Percentiles rank a stretch among this genome's conserved stretches.
Evolutionary conservation across 2,329 filamentous ascomycete genomes (phyloP).

Genomic region (Myriosclerotinia curreyana): DNA sequence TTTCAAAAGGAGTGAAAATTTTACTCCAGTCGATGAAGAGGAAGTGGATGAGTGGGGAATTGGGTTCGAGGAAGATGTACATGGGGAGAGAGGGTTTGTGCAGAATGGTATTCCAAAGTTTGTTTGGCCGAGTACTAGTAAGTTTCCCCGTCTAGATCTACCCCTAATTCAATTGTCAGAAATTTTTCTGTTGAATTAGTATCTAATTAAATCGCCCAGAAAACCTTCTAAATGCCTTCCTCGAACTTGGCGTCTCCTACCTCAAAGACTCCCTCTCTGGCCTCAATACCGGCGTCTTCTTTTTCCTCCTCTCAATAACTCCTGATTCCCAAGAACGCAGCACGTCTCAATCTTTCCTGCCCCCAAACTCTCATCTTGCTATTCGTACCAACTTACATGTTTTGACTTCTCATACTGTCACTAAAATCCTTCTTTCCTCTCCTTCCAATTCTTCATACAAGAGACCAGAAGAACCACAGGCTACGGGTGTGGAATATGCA

Average conservation of each 20-base stretch:
- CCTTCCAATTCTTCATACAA: background rate
- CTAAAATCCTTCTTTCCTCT: slow-evolving; percentile 3
- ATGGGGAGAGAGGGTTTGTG: slow-evolving; percentile 8
- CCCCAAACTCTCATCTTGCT: background rate
- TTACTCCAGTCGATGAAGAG: background rate
- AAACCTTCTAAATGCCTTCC: slow-evolving; percentile 42
- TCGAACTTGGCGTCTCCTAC: slow-evolving; percentile 41
- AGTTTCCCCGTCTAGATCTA: background rate
- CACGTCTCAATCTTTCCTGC: slow-evolving; percentile 12
- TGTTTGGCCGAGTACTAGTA: slow-evolving; percentile 18
- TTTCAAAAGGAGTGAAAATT: slow-evolving; percentile 37
- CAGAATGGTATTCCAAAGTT: slow-evolving; percentile 10
- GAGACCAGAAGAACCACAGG: background rate
- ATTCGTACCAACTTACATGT: slow-evolving; percentile 12
- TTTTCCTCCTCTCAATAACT: slow-evolving; percentile 3
- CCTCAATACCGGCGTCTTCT: slow-evolving; percentile 3
- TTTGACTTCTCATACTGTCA: slow-evolving; percentile 11
- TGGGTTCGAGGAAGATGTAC: slow-evolving; percentile 31
- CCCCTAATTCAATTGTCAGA: slow-evolving; percentile 37
- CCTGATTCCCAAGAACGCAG: background rate
- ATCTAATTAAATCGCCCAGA: slow-evolving; percentile 31
- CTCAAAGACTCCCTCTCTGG: slow-evolving; percentile 36
- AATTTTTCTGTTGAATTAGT: slow-evolving; percentile 38
- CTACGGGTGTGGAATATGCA: background rate
- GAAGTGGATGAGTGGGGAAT: slow-evolving; percentile 10